phyloP scores from a whole-genome alignment of 2,329 filamentous ascomycete genomes.

The Pseudogymnoascus sp. region DNA sequence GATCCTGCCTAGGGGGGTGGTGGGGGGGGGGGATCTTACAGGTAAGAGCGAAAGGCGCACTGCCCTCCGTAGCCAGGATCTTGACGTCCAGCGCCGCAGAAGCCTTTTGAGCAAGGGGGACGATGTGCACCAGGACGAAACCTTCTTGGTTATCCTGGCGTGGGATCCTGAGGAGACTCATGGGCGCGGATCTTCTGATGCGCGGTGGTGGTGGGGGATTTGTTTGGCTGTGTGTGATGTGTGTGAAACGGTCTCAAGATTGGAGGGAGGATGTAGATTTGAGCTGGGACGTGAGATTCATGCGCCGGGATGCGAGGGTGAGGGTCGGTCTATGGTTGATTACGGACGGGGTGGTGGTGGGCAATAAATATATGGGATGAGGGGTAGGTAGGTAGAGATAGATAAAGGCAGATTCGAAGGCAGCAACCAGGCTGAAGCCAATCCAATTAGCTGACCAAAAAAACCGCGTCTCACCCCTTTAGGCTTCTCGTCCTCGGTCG shows the following conservation, averaged over 20 bases:
- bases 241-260: conserved; percentile 1
- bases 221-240: not conserved
- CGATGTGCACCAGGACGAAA: conserved; percentile 56
- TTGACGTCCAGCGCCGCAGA: conserved; percentile 55
- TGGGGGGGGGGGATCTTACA: conserved; percentile 32
- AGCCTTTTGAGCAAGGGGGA: conserved; percentile 38
- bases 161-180: conserved; percentile 48
- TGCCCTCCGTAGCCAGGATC: conserved; percentile 62
- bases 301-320: not conserved
- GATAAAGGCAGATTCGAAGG: not conserved
- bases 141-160: conserved; percentile 44
- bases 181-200: not conserved
- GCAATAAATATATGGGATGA: conserved; percentile 3
- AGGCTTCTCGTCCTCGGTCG: not conserved
- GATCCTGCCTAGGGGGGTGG: not conserved
- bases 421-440: not conserved
- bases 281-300: not conserved
- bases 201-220: not conserved
- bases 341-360: not conserved
- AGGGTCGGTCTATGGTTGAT: not conserved
- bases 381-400: not conserved
- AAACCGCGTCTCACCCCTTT: not conserved
- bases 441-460: not conserved
- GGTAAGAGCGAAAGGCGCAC: conserved; percentile 50
- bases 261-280: not conserved